phyloP scores from a whole-genome alignment of 2,329 filamentous ascomycete genomes.

The Hypomyces rosellus region DNA sequence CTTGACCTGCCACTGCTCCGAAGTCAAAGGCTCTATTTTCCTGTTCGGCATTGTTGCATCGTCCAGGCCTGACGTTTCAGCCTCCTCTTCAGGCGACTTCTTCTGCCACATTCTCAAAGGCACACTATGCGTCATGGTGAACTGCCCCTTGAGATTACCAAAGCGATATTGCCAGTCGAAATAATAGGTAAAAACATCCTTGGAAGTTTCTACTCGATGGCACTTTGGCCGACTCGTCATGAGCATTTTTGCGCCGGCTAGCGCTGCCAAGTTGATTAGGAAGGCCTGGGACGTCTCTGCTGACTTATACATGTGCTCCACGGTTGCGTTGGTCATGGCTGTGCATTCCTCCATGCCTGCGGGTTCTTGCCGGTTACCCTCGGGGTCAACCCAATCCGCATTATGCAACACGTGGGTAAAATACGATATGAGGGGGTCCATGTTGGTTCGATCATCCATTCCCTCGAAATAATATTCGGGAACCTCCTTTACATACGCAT shows the following conservation, averaged over 20 bases:
- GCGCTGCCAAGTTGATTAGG: slow-evolving; percentile 52
- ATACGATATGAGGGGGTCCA: slow-evolving; percentile 50
- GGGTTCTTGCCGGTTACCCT: slow-evolving; percentile 35
- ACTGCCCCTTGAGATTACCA: slow-evolving; percentile 46
- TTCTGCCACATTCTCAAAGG: slow-evolving; percentile 37
- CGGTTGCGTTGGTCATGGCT: slow-evolving; percentile 47
- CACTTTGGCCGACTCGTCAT: slow-evolving; percentile 36
- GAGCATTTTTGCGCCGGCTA: slow-evolving; percentile 48
- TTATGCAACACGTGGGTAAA: slow-evolving; percentile 46
- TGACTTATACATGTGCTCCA: slow-evolving; percentile 46
- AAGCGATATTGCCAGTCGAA: slow-evolving; percentile 51
- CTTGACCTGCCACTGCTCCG: slow-evolving; percentile 44
- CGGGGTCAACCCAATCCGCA: slow-evolving; percentile 45
- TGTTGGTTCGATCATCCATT: slow-evolving; percentile 44
- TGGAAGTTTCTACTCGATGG: slow-evolving; percentile 37
- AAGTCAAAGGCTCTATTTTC: slow-evolving; percentile 21
- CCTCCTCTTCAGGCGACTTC: slow-evolving; percentile 17
- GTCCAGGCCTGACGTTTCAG: slow-evolving; percentile 6
- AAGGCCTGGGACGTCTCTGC: slow-evolving; percentile 49
- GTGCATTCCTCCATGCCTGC: slow-evolving; percentile 47
- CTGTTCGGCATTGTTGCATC: slow-evolving; percentile 9
- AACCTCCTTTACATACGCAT: slow-evolving; percentile 12
- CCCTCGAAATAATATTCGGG: slow-evolving; percentile 30
- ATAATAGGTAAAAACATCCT: slow-evolving; percentile 40
- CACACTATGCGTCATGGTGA: slow-evolving; percentile 46